phyloP scores from a whole-genome alignment of 208 protist genomes.

The Acanthamoeba royreba region DNA sequence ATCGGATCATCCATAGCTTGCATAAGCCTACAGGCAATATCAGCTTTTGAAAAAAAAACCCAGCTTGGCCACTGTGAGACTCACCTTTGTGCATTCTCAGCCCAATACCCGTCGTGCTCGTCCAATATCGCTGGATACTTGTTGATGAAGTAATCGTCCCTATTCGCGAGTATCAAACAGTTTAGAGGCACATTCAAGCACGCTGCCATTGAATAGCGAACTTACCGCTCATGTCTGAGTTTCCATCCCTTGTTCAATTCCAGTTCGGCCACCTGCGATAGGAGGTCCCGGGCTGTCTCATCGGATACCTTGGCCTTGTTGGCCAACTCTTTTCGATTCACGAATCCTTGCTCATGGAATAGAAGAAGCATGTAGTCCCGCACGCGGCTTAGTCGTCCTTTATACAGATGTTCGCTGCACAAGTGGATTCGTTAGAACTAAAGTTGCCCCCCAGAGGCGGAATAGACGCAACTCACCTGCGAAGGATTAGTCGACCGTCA shows the following conservation, averaged over 20 bases:
- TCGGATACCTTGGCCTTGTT: not conserved
- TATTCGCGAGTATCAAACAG: not conserved
- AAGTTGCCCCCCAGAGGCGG: not conserved
- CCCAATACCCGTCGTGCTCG: not conserved
- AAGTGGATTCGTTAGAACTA: not conserved
- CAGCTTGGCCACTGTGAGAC: not conserved
- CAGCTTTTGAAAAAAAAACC: too few species aligned
- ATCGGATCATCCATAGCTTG: too few species aligned
- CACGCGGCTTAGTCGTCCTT: not conserved
- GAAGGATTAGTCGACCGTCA: not conserved
- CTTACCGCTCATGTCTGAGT: not conserved
- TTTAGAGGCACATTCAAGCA: too few species aligned
- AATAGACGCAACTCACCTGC: not conserved
- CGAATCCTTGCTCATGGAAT: not conserved
- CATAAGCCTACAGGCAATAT: too few species aligned
- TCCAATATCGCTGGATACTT: not conserved
- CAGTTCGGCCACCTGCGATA: not conserved
- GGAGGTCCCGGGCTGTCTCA: slow-evolving; percentile 4
- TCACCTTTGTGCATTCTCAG: not conserved
- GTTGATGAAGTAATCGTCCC: not conserved
- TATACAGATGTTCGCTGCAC: not conserved
- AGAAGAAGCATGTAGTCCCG: not conserved
- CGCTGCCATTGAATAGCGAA: not conserved
- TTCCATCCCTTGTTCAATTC: slow-evolving; percentile 21
- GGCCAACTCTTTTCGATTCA: not conserved